Percentiles rank a stretch among this genome's conserved stretches.
Evolutionary conservation across 441 rosid species (phyloP).

Genomic region (Populus tomentosa): DNA sequence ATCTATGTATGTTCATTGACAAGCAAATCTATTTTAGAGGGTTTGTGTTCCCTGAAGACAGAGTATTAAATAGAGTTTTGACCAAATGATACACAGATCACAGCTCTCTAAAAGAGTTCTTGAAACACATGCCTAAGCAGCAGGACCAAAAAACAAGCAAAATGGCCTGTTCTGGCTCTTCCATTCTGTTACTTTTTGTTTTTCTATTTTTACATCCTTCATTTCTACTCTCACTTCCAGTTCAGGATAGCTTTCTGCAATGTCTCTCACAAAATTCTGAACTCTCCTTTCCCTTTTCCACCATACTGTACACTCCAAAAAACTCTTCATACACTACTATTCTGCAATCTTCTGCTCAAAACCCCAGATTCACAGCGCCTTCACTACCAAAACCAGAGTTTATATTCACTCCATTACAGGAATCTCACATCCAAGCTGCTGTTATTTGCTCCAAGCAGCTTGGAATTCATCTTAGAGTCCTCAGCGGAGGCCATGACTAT

Average conservation of each 20-base stretch:
- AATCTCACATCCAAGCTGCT: slow-evolving; percentile 48
- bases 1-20: no score
- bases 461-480: no score
- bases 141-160: no score
- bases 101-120: no score
- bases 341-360: slow-evolving; percentile 46
- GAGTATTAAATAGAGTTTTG: no score
- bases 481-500: no score
- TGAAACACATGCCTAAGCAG: no score
- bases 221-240: neutral
- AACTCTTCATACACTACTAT: slow-evolving; percentile 24
- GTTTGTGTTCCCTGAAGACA: no score
- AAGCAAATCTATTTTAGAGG: no score
- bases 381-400: slow-evolving; percentile 41
- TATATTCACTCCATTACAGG: slow-evolving; percentile 38
- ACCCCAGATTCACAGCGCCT: slow-evolving; percentile 38
- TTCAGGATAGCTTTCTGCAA: neutral
- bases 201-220: neutral
- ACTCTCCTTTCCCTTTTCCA: slow-evolving; percentile 16
- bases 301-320: slow-evolving; percentile 23
- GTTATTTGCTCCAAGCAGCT: neutral
- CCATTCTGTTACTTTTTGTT: neutral
- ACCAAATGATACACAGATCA: no score
- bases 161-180: no score
- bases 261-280: no score